Base-by-base conservation (phyloP, 106 monocot species). In the Allium cepa region DNA sequence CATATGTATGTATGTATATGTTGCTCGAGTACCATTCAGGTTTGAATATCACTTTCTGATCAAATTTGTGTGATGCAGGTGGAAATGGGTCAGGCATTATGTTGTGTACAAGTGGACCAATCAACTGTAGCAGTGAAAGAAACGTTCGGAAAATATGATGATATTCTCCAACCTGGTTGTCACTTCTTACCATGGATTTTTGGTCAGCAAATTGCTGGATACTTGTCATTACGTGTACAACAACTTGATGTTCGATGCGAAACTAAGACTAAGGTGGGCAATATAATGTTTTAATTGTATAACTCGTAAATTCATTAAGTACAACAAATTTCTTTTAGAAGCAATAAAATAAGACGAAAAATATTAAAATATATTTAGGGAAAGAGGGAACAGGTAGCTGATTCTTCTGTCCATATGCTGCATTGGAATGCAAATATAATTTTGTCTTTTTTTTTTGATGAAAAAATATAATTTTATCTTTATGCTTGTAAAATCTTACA, bases 221-320 rank as follows among this genome's bases (percentile, higher is more conserved):
- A 82, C 64, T 87, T 94, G 49, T 87, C 94, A 36, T 57, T 90
- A 45, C 84, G 90, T 52, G 62, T 94, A 17, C 90, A 87, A 57
- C 94, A 94, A 63, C 83, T 94, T 45, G 94, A 94, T 82, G 84
- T 90, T 47, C 80, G 77, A 46, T 94, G 90, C 74, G 94, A 94
- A 74, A 94, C 94, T 69, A 94, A 94, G 75, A 87, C 84, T 7
- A 90, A 87, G 84, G 93, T 88, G 1, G 17, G 57, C 63, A 4
- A 36, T 18, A 47, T 67, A 4, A 67, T 51, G 26, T 51, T 67
- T 48, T 28, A 15, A 15, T 18, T 36, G 36, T 36, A 36, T 36
- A 2, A 36, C 36, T 36, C 36, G 1, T 36, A 36, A 5, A 3
- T 36, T 36, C 36, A 36, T 36, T 36, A 4, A 36, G 36, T 36